Base-by-base conservation (phyloP, 1,284 basidiomycete species). In the Boletus semigastroideus region DNA sequence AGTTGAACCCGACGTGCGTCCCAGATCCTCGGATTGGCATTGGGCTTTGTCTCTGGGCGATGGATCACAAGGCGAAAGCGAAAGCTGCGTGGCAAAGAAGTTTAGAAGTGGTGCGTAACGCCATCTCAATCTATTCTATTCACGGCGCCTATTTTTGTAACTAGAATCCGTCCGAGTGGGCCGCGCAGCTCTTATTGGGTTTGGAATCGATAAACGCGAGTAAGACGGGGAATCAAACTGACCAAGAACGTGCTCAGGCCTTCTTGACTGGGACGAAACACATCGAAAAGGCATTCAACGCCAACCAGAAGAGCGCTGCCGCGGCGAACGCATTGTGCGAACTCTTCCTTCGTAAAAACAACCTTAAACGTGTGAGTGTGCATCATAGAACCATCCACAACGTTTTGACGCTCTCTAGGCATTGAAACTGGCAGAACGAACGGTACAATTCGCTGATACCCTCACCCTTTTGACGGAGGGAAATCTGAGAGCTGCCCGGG, bases 21-120 rank as follows among this genome's bases (percentile, higher is more conserved):
- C 95, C 94, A 0, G 94, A 98, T 68, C 94, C 94, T 28, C 81
- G 94, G 14, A 90, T 97, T 58, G 94, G 94, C 16, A 92, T 98
- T 36, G 95, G 95, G 10, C 74, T 97, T 9, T 96, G 94, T 69
- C 78, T 93, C 17, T 97, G 91, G 90, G 82, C 88, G 11, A 76
- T 96, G 70, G 89, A 89, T 49, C 84, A 94, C 61, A 86, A 85
- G 53, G 75, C 76, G 4, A 86, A 86, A 58, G 94, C 94, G 0
- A 84, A 84, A 56, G 80, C 80, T 28, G 94, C 94, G 0, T 98
- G 95, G 94, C 80, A 92, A 61, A 79, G 94, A 40, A 89, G 89
- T 58, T 67, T 90, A 50, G 87, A 90, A 70, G 81, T 93, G 59
- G 92, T 92, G 54, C 55, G 88, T 78, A n/a, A n/a, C 14, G n/a